These are phyloP conservation scores for Jasminum sambac DNA, from an alignment of 257 asterid species.

Conservation along the genomic window DNA sequence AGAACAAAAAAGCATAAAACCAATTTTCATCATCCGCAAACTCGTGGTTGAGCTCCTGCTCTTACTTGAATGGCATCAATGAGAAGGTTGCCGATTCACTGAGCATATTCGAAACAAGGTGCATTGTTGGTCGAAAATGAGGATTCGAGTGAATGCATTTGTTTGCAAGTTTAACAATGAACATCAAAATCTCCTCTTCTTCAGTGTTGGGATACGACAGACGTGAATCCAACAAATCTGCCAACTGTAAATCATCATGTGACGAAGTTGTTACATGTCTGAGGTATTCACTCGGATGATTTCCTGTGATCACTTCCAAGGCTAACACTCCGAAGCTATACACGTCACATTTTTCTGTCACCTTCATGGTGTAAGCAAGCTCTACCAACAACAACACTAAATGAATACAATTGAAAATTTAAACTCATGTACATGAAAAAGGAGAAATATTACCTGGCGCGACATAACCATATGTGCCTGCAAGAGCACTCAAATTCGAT, in stretches of 20 bases:
- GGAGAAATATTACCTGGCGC: neutral
- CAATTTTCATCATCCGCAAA: neutral
- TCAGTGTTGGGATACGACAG: neutral
- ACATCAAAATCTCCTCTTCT: too few species aligned
- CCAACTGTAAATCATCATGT: neutral
- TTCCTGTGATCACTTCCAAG: slow-evolving; percentile 22
- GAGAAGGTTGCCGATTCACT: neutral
- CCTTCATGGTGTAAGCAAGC: too few species aligned
- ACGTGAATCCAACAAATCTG: neutral
- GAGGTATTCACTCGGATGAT: neutral
- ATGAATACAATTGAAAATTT: neutral
- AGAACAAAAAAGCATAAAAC: neutral
- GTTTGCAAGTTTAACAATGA: too few species aligned
- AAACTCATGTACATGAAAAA: neutral
- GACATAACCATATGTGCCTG: too few species aligned
- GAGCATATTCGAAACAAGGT: neutral
- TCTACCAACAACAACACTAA: slow-evolving; percentile 6
- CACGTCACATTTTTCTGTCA: too few species aligned
- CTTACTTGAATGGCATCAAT: too few species aligned
- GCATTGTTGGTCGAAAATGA: neutral
- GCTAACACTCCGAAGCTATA: slow-evolving; percentile 26
- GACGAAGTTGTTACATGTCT: neutral
- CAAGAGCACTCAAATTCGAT: too few species aligned
- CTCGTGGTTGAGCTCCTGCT: neutral
- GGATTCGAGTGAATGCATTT: neutral